Conservation (phyloP, 177 flowering plant species). For the Vitis hybrid region DNA sequence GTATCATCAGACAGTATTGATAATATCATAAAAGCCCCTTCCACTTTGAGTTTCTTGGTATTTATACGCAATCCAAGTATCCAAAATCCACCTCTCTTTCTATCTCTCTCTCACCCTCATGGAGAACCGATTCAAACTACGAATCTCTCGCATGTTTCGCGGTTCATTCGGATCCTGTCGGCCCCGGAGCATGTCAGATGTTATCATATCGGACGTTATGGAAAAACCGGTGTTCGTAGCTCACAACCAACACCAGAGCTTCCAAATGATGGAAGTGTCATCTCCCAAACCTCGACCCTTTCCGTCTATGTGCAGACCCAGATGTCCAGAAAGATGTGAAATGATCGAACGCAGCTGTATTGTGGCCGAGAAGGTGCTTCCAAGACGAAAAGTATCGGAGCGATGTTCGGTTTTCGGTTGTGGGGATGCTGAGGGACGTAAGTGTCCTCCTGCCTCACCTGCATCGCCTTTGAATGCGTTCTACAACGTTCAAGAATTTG, state of each 20-base stretch:
- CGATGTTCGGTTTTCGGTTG: background rate
- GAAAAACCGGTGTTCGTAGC: conserved; percentile 32
- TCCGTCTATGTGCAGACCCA: conserved; percentile 38
- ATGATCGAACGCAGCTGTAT: conserved; percentile 15
- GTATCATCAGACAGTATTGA: background rate
- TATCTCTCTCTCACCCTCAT: conserved; percentile 22
- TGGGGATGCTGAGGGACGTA: conserved; percentile 7
- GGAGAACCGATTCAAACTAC: conserved; percentile 46
- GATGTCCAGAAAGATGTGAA: conserved; percentile 8
- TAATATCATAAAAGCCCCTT: background rate
- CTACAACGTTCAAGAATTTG: conserved; percentile 1
- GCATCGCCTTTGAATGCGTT: conserved; percentile 18
- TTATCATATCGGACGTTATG: conserved; percentile 29
- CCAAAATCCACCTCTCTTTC: conserved; percentile 3
- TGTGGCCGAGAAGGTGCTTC: background rate
- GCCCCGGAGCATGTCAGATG: conserved; percentile 37
- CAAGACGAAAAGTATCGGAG: conserved; percentile 10
- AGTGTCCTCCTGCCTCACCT: conserved; percentile 39
- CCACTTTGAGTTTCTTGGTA: conserved; percentile 10
- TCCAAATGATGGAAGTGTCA: conserved; percentile 11
- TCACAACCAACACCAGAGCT: conserved; percentile 10
- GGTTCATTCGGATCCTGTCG: conserved; percentile 53
- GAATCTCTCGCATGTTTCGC: conserved; percentile 50
- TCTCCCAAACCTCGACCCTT: conserved; percentile 24
- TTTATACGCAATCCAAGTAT: background rate